A percentile compares a stretch with the other conserved stretches of the same genome.
Evolutionary conservation across 805 yeast species (phyloP).

Genomic region (Wickerhamiella australiensis): DNA sequence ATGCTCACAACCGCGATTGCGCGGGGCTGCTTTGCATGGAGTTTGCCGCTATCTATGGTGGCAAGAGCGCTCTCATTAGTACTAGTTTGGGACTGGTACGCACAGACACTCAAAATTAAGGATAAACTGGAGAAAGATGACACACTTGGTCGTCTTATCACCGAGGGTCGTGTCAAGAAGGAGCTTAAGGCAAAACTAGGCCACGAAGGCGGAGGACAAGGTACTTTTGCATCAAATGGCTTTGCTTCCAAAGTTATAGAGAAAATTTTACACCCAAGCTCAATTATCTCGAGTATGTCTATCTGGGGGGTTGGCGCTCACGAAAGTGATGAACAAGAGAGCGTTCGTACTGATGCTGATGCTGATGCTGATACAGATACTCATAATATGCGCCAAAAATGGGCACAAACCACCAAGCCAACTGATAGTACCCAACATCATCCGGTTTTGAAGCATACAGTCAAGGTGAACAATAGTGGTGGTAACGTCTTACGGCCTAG

Average conservation of each 20-base stretch:
- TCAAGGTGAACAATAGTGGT: neutral
- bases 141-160: conserved; percentile 3
- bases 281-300: neutral
- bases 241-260: neutral
- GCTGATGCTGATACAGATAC: neutral
- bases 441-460: neutral
- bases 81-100: conserved; percentile 3
- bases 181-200: conserved; percentile 1
- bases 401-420: neutral
- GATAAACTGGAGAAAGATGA: neutral
- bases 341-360: neutral
- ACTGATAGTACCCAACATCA: neutral
- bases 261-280: neutral
- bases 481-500: neutral
- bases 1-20: conserved; percentile 6
- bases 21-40: conserved; percentile 5
- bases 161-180: neutral
- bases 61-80: neutral
- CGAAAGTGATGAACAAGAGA: neutral
- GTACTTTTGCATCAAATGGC: neutral
- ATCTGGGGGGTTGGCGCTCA: neutral
- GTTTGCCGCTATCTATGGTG: conserved; percentile 2
- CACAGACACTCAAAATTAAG: neutral
- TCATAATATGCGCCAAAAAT: neutral
- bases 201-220: conserved; percentile 3